These are phyloP conservation scores for Mycosarcoma maydis DNA, from an alignment of 1,284 basidiomycete genomes.

Conservation along the genomic window DNA sequence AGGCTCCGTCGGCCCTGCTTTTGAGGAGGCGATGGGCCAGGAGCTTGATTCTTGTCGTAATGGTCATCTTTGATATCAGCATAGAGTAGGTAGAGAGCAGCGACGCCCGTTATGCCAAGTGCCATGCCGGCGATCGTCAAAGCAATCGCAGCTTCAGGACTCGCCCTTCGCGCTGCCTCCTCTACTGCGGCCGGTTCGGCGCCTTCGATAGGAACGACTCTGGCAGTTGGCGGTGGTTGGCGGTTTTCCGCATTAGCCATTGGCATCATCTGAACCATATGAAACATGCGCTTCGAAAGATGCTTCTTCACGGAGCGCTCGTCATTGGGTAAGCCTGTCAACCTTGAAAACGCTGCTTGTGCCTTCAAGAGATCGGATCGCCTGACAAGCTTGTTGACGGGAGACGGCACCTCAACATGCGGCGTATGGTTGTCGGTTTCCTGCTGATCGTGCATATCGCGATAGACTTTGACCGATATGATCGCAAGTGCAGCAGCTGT, in stretches of 20 bases:
- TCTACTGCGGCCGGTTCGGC: neutral
- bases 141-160: neutral
- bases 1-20: too few relatives aligned
- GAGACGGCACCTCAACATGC: neutral
- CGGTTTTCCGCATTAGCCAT: neutral
- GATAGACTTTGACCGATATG: neutral
- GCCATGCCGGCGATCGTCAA: neutral
- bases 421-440: too few relatives aligned
- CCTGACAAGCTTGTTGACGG: neutral
- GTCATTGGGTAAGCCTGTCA: neutral
- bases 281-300: conserved; percentile 3
- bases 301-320: neutral
- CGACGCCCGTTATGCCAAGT: neutral
- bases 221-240: neutral
- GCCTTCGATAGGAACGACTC: neutral
- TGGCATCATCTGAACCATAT: neutral
- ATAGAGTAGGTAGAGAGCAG: too few relatives aligned
- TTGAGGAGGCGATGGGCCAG: too few relatives aligned
- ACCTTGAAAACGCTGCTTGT: neutral
- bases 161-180: neutral
- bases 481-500: too few relatives aligned
- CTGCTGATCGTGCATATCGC: neutral
- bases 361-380: too few relatives aligned
- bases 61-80: too few relatives aligned
- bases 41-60: neutral